Evolutionary conservation across 305 asterid genomes (phyloP), one percentile per base, ranked within the genome.

Genomic region (Fraxinus velutina): DNA sequence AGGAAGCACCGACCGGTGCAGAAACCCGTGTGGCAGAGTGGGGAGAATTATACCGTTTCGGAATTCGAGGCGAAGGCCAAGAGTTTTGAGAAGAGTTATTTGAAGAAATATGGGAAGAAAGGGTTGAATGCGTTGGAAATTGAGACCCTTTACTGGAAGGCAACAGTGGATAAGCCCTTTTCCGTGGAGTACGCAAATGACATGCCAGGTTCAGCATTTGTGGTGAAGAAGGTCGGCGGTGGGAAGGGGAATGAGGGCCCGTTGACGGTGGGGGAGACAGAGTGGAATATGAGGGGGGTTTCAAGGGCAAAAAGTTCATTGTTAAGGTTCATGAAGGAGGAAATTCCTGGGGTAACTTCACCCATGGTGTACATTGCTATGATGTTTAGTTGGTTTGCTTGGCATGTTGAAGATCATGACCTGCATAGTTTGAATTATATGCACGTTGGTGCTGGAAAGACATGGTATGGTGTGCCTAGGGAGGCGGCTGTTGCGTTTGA

Each of bases 381-480:
- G 99, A 86, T 96, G 97, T 94, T 96, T 87, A 96, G 99, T 81
- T 96, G 99, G 99, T 96, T 96, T 87, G 99, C 99, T 85, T 96
- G 99, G 99, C 99, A 96, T 78, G 99, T 94, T 42, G 99, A 96
- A 88, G 99, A 96, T 91, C 99, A 96, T 88, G 99, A 96, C 84
- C 89, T 96, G 89, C 99, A 96, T 85, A 96, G 99, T 89, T 90
- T 96, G 96, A 96, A 96, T 90, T 96, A 93, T 89, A 75, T 93
- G 80, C 99, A 96, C 64, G 86, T 86, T 86, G 99, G 99, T 73
- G 91, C 98, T 0, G 94, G 96, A 50, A 96, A 96, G 88, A 96
- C 99, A 0, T 96, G 99, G 99, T 96, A 96, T 73, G 99, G 99
- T 44, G 99, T 96, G 80, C 99, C 99, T 0, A 86, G 89, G 71